Conservation (phyloP, 2,329 filamentous ascomycete species). For the Fusarium falciforme region DNA sequence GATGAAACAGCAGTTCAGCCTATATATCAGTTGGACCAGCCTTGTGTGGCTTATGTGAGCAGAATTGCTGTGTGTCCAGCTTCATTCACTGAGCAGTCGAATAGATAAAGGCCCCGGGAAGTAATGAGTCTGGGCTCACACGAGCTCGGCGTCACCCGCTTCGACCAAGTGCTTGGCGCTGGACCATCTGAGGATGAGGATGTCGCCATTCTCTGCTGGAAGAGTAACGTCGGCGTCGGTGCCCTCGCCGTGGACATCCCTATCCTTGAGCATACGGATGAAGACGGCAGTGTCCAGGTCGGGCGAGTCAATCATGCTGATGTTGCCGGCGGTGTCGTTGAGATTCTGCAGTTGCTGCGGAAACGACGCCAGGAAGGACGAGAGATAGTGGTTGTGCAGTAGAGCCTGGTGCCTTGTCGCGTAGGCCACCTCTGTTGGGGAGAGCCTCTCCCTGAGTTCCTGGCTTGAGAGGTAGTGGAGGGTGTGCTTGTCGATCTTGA, state of each 20-base stretch:
- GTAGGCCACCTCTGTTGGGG: conserved; percentile 82
- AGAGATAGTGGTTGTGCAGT: conserved; percentile 84
- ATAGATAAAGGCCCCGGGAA: background rate
- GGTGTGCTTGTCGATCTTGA: conserved; percentile 79
- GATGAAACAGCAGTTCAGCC: background rate
- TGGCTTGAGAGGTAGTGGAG: conserved; percentile 76
- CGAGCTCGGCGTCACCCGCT: conserved; percentile 66
- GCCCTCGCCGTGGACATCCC: conserved; percentile 68
- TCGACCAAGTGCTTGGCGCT: conserved; percentile 74
- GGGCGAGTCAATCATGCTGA: conserved; percentile 91
- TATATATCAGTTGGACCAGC: background rate
- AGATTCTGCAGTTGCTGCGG: conserved; percentile 82
- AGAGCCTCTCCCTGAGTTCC: conserved; percentile 71
- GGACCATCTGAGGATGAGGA: conserved; percentile 78
- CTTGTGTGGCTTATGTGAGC: background rate
- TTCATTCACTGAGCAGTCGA: background rate
- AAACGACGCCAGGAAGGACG: conserved; percentile 86
- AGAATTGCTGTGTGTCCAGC: background rate
- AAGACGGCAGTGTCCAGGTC: conserved; percentile 89
- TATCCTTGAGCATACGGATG: conserved; percentile 75
- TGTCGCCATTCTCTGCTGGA: conserved; percentile 69
- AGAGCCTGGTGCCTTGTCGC: conserved; percentile 86
- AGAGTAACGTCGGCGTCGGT: conserved; percentile 72
- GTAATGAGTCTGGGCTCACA: conserved; percentile 50
- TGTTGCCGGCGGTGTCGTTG: conserved; percentile 89